Percentiles rank a stretch among this genome's conserved stretches.
phyloP scores from a whole-genome alignment of 345 rosid species.

The Corymbia maculata region DNA sequence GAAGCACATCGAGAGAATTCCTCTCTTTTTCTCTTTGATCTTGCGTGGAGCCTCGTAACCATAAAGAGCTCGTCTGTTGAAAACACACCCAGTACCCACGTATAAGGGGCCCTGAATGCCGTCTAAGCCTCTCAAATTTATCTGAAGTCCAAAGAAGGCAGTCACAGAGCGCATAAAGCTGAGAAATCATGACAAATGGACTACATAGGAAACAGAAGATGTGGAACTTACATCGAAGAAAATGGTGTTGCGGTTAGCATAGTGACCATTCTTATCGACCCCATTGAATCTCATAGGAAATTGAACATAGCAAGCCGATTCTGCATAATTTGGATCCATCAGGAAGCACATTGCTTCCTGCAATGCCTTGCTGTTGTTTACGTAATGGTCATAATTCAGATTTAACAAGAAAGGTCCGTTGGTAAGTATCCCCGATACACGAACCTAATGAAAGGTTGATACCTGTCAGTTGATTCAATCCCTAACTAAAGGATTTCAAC shows the following conservation, averaged over 20 bases:
- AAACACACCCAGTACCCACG: constrained; percentile 5
- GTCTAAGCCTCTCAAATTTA: constrained; percentile 17
- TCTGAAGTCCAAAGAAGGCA: background rate
- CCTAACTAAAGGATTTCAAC: background rate
- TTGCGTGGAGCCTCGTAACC: constrained; percentile 7
- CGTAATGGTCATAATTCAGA: constrained; percentile 1
- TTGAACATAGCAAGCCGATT: constrained; percentile 12
- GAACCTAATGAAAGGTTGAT: background rate
- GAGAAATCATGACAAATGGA: background rate
- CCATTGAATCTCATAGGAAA: constrained; percentile 14
- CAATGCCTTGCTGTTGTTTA: constrained; percentile 10
- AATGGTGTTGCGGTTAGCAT: constrained; percentile 8
- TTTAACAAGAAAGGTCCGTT: constrained; percentile 10
- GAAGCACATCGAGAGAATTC: background rate
- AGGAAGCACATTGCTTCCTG: constrained; percentile 24
- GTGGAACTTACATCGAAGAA: constrained; percentile 8
- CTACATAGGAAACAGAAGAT: background rate
- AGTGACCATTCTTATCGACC: constrained; percentile 2
- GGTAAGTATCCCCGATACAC: constrained; percentile 12
- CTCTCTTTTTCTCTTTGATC: background rate
- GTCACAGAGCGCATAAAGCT: no score
- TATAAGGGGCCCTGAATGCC: constrained; percentile 16
- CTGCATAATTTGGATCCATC: constrained; percentile 9
- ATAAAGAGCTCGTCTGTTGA: constrained; percentile 5
- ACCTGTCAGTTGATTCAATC: background rate